Percentiles rank a stretch among this genome's conserved stretches.
These are phyloP conservation scores for Leucocoprinus birnbaumii DNA, from an alignment of 768 basidiomycete species.

Conservation along the genomic window DNA sequence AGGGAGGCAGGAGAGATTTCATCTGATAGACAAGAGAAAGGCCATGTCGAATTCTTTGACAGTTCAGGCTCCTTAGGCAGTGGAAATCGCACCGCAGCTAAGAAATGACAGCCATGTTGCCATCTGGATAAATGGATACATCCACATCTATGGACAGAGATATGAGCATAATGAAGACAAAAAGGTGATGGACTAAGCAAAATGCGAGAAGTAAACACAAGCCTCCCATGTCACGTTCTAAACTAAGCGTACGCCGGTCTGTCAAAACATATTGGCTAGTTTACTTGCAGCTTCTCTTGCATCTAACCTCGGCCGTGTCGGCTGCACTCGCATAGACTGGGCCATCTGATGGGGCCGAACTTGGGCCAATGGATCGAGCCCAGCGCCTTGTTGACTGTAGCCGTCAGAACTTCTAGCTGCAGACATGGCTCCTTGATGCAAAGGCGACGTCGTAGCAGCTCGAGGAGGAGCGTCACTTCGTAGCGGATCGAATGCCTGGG, in stretches of 20 bases:
- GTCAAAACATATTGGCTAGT: slow-evolving; percentile 83
- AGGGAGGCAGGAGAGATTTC: slow-evolving; percentile 46
- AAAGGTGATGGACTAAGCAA: not conserved
- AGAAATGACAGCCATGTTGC: not conserved
- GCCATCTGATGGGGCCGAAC: slow-evolving; percentile 64
- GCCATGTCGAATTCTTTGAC: slow-evolving; percentile 13
- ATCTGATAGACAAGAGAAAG: slow-evolving; percentile 33
- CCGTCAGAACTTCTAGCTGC: slow-evolving; percentile 13
- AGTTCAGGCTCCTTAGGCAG: slow-evolving; percentile 17
- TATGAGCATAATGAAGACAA: not conserved
- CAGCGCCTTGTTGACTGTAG: slow-evolving; percentile 22
- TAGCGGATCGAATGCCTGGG: slow-evolving; percentile 31
- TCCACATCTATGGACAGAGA: not conserved
- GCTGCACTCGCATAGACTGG: slow-evolving; percentile 68
- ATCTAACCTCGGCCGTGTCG: slow-evolving; percentile 73
- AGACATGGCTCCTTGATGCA: slow-evolving; percentile 21
- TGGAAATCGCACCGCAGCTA: not conserved
- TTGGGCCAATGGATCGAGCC: slow-evolving; percentile 63
- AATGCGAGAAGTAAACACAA: too few relatives aligned
- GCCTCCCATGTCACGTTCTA: not conserved
- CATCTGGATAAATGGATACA: not conserved
- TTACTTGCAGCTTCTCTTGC: slow-evolving; percentile 86
- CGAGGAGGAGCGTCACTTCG: slow-evolving; percentile 30
- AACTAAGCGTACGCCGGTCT: not conserved
- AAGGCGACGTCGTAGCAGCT: slow-evolving; percentile 26